These are phyloP conservation scores for Tolypocladium tundrense DNA, from an alignment of 2,329 filamentous ascomycete genomes.

Conservation along the genomic window DNA sequence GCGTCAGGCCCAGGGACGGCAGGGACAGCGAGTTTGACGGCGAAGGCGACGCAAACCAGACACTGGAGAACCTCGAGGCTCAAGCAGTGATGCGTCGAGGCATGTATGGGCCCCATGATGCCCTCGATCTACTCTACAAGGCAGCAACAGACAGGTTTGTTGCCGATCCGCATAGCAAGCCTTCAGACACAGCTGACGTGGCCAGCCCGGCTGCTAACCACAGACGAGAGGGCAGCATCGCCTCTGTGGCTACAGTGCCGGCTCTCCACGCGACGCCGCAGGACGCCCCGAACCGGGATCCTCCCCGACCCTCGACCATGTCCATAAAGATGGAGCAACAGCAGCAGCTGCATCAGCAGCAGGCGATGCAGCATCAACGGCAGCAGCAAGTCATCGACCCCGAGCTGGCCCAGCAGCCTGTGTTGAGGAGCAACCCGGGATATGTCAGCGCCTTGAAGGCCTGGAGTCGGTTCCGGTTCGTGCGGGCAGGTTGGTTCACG, in stretches of 20 bases:
- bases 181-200: constrained; percentile 5
- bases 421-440: constrained; percentile 38
- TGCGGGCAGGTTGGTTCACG: constrained; percentile 94
- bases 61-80: constrained; percentile 55
- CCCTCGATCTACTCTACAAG: constrained; percentile 82
- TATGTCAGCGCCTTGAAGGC: constrained; percentile 65
- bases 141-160: constrained; percentile 58
- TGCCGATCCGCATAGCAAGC: constrained; percentile 10
- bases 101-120: constrained; percentile 87
- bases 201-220: constrained; percentile 14
- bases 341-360: not conserved
- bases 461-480: constrained; percentile 90
- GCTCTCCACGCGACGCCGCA: constrained; percentile 8
- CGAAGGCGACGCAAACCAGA: constrained; percentile 47
- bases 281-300: constrained; percentile 1
- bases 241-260: constrained; percentile 11
- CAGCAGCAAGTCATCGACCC: constrained; percentile 32
- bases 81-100: constrained; percentile 56
- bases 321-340: constrained; percentile 5
- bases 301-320: constrained; percentile 6
- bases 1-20: constrained; percentile 11
- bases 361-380: not conserved
- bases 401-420: constrained; percentile 30
- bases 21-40: constrained; percentile 24
- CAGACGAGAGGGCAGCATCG: constrained; percentile 19